Base-by-base conservation (phyloP, 2,329 filamentous ascomycete genomes). In the Xylariomycetidae sp. region DNA sequence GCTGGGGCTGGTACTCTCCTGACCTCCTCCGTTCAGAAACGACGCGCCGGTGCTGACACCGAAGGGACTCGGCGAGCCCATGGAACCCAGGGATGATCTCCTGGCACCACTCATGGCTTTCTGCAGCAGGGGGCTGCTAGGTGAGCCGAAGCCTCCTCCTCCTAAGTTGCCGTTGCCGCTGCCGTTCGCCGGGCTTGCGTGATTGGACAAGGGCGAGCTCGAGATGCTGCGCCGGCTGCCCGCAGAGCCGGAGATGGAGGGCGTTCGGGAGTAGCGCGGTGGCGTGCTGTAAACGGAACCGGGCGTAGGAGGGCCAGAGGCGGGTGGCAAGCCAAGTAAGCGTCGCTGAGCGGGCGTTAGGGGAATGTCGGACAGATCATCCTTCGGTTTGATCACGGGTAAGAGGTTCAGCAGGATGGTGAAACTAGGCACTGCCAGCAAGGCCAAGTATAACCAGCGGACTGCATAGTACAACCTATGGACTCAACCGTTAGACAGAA, bases 261-360 rank as follows among this genome's bases (percentile, higher is more conserved):
- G 75, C 10, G 85, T 90, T 38, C 87, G 74, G 22, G 83, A 78
- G 64, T 94, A 96, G 50, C 87, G 79, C 3, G 90, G 90, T 4
- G 90, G 90, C 1, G 90, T 96, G 49, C 83, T 80, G 61, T 86
- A 94, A 37, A 76, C 75, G 26, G 83, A 80, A 33, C 75, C 72
- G 2, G 87, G 82, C 0, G 82, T 84, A 0, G 83, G 74, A 3
- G 75, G 67, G 3, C 66, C 62, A 3, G 72, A 70, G 38, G 72
- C 77, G 3, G 87, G 82, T 25, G 82, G 75, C 4, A 98, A 77
- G 30, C 88, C 89, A 32, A 98, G 77, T 11, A 95, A 74, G 44
- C 81, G 74, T 41, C 90, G 84, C 66, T 97, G 92, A 10, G 81
- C 80, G n/a, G 86, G 82, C 1, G 90, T 96, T 46, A 98, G 74